Conservation (phyloP, 106 monocot species). For the Posidonia australis region DNA sequence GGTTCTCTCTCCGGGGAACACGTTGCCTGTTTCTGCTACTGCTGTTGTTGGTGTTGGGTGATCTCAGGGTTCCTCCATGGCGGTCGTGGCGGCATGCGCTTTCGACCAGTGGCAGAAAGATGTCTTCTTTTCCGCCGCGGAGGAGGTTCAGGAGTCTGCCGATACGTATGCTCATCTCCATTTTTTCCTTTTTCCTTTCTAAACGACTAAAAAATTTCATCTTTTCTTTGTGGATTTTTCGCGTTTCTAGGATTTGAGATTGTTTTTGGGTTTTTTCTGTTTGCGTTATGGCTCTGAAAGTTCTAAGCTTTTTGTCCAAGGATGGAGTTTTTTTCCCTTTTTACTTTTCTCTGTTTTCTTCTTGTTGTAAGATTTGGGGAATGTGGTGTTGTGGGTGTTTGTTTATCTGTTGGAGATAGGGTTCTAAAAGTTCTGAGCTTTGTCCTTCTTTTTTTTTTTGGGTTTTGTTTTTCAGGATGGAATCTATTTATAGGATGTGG, state of each 20-base stretch:
- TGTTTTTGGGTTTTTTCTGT: not conserved
- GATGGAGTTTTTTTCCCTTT: not conserved
- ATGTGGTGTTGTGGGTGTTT: conserved; percentile 10
- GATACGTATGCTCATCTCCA: conserved; percentile 29
- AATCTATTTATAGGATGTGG: conserved; percentile 74
- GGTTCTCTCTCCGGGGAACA: not conserved
- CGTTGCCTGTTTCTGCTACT: not conserved
- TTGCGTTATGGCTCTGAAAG: not conserved
- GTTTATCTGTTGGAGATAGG: conserved; percentile 6
- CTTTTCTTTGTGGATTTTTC: not conserved
- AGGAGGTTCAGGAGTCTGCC: conserved; percentile 81
- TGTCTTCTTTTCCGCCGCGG: conserved; percentile 71
- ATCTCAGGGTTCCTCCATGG: not conserved
- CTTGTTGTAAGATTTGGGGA: not conserved
- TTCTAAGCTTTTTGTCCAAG: not conserved
- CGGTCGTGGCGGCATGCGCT: conserved; percentile 31
- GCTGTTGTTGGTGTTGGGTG: not conserved
- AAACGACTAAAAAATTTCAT: not conserved
- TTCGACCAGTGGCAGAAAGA: conserved; percentile 90
- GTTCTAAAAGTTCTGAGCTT: not conserved
- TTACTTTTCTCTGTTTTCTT: not conserved
- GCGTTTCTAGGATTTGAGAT: not conserved
- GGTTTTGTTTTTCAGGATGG: conserved; percentile 39
- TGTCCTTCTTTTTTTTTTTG: not conserved
- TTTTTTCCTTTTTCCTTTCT: not conserved